Percentiles rank a stretch among this genome's conserved stretches.
Conservation (phyloP, 2,329 filamentous ascomycete genomes). For the Fusarium abutilonis region DNA sequence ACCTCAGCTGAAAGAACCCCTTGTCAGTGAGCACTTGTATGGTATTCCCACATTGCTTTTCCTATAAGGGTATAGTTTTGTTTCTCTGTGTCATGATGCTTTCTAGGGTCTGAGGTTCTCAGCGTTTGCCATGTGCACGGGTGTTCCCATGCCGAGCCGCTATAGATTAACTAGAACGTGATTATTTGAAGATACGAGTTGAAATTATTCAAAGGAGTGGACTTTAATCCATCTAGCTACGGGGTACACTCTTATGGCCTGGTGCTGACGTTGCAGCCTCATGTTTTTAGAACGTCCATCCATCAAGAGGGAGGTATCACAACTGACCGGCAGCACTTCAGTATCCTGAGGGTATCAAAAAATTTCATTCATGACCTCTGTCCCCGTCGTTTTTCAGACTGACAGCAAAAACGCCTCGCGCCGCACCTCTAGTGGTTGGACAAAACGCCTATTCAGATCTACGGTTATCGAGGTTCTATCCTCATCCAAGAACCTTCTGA, state of each 20-base stretch:
- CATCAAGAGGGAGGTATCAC: conserved; percentile 6
- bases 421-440: conserved; percentile 45
- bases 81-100: conserved; percentile 8
- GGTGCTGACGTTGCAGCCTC: conserved; percentile 4
- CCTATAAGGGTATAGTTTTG: conserved; percentile 7
- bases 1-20: conserved; percentile 2
- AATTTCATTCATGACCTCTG: conserved; percentile 42
- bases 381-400: conserved; percentile 24
- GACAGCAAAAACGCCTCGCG: conserved; percentile 43
- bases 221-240: too few relatives aligned
- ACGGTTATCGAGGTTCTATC: conserved; percentile 39
- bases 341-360: conserved; percentile 36
- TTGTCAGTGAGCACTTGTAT: too few relatives aligned
- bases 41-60: conserved; percentile 6
- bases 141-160: neutral
- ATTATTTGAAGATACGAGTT: neutral
- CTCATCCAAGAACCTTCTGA: conserved; percentile 29
- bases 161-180: too few relatives aligned
- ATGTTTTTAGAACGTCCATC: neutral
- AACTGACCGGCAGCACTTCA: conserved; percentile 40
- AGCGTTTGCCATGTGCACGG: conserved; percentile 10
- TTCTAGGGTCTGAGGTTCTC: conserved; percentile 4
- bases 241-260: neutral
- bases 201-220: too few relatives aligned
- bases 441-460: conserved; percentile 47